A percentile compares a stretch with the other conserved stretches of the same genome.
Conservation (phyloP, 1,284 basidiomycete species). For the Cystobasidium slooffiae region DNA sequence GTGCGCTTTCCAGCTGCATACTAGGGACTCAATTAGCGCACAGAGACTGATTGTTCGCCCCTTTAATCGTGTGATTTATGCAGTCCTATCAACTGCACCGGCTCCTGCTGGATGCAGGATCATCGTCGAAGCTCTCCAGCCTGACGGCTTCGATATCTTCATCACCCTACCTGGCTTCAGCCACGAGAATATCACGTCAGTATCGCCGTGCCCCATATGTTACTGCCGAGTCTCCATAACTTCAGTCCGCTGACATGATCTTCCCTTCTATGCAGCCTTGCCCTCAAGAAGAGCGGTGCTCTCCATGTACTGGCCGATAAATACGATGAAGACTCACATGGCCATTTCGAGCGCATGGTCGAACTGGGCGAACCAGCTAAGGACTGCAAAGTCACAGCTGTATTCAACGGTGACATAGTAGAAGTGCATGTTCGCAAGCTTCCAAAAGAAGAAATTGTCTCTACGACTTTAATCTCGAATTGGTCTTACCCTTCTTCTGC, state of each 20-base stretch:
- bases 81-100: slow-evolving; percentile 35
- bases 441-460: too few relatives aligned
- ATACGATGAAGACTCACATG: slow-evolving; percentile 30
- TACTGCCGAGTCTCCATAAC: neutral
- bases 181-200: slow-evolving; percentile 42
- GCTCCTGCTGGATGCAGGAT: slow-evolving; percentile 39
- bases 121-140: slow-evolving; percentile 19
- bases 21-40: neutral
- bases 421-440: slow-evolving; percentile 32
- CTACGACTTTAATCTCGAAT: too few relatives aligned
- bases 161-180: slow-evolving; percentile 35
- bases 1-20: neutral
- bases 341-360: slow-evolving; percentile 39
- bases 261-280: slow-evolving; percentile 20
- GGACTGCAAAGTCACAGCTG: slow-evolving; percentile 39
- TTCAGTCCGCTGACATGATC: neutral
- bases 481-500: neutral
- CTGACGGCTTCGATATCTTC: slow-evolving; percentile 34
- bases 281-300: slow-evolving; percentile 39
- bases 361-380: slow-evolving; percentile 39
- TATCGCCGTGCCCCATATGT: neutral
- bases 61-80: neutral
- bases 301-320: slow-evolving; percentile 42
- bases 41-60: neutral
- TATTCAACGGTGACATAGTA: slow-evolving; percentile 35